Conservation (phyloP, 805 yeast species). For the Kuraishia hungarica region DNA sequence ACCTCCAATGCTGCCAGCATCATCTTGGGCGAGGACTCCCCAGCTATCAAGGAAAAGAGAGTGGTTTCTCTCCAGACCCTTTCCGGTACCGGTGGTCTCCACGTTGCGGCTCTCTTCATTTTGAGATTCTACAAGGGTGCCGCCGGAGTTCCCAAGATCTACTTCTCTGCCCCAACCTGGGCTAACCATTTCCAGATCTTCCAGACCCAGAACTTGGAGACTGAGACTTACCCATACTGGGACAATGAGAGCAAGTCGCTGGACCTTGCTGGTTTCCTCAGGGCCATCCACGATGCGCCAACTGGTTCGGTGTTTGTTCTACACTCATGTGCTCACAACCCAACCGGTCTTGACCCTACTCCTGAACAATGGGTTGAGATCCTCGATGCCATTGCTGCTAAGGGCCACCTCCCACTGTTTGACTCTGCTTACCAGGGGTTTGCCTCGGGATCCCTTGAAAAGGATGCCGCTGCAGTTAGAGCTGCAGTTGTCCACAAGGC, state of each 20-base stretch:
- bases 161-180: constrained; percentile 93
- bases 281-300: constrained; percentile 57
- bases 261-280: constrained; percentile 60
- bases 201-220: constrained; percentile 55
- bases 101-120: constrained; percentile 71
- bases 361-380: constrained; percentile 72
- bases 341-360: constrained; percentile 94
- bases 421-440: constrained; percentile 98
- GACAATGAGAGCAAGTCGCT: constrained; percentile 60
- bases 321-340: constrained; percentile 97
- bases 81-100: constrained; percentile 89
- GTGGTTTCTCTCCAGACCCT: constrained; percentile 65
- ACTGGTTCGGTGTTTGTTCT: constrained; percentile 71
- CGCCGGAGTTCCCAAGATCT: constrained; percentile 37
- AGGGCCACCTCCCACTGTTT: constrained; percentile 71
- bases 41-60: constrained; percentile 37
- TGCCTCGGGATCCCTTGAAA: constrained; percentile 78
- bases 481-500: constrained; percentile 43
- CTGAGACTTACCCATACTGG: constrained; percentile 81
- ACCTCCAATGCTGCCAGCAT: constrained; percentile 65
- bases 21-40: constrained; percentile 55
- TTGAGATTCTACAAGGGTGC: constrained; percentile 35
- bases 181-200: constrained; percentile 90
- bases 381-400: constrained; percentile 47
- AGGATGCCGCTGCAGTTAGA: constrained; percentile 80